Conservation (phyloP, 2,329 filamentous ascomycete species). For the Pseudodiploospora longispora region DNA sequence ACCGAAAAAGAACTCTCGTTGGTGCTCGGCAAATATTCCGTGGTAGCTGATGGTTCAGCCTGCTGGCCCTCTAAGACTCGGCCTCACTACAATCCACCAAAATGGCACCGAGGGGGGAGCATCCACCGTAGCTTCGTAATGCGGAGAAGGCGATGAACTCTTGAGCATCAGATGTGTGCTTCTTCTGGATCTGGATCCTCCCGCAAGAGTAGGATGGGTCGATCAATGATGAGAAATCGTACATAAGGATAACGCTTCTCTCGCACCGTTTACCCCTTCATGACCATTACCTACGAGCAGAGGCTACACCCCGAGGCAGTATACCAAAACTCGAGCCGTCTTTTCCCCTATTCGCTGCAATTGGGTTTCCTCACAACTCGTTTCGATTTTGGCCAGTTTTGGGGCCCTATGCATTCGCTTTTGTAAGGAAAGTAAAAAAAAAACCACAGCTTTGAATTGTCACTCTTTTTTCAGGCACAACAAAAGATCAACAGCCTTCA, state of each 20-base stretch:
- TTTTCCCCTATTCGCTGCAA: not conserved
- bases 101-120: not conserved
- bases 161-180: constrained; percentile 5
- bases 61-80: constrained; percentile 9
- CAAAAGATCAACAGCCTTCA: too few relatives aligned
- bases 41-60: constrained; percentile 15
- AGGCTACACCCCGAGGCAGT: constrained; percentile 1
- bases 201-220: constrained; percentile 6
- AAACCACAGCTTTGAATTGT: too few relatives aligned
- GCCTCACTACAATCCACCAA: constrained; percentile 4
- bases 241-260: constrained; percentile 9
- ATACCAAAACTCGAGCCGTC: not conserved
- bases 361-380: not conserved
- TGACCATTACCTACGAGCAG: constrained; percentile 1
- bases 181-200: constrained; percentile 5
- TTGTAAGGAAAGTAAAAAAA: too few relatives aligned
- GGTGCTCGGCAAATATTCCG: constrained; percentile 9
- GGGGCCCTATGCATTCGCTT: too few relatives aligned
- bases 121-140: constrained; percentile 9
- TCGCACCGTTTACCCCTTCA: constrained; percentile 4
- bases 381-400: not conserved
- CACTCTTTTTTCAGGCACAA: too few relatives aligned
- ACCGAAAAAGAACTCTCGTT: constrained; percentile 7
- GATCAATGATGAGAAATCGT: constrained; percentile 7
- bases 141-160: constrained; percentile 7